phyloP scores from a whole-genome alignment of 228 moss, liverwort and hornwort genomes.

The Sphagnum magellanicum region DNA sequence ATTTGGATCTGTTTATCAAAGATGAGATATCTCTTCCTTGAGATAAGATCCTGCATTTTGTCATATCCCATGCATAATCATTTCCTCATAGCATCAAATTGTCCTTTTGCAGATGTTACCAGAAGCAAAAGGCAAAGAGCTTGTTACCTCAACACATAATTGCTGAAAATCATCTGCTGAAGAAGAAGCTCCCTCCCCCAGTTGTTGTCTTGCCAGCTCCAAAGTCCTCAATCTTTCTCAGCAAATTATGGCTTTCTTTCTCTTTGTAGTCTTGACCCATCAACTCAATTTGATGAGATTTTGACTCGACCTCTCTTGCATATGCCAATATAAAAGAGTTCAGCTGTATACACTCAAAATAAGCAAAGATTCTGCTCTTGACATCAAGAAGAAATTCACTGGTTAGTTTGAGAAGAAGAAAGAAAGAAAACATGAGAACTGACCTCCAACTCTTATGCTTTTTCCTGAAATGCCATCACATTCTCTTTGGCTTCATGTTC shows the following conservation, averaged over 20 bases:
- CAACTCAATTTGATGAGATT: constrained; percentile 27
- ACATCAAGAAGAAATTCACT: not conserved
- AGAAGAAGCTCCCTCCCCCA: too few relatives aligned
- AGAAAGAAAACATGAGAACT: not conserved
- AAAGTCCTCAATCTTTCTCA: too few relatives aligned
- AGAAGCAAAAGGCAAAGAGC: too few relatives aligned
- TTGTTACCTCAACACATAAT: constrained; percentile 15
- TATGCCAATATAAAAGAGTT: constrained; percentile 19
- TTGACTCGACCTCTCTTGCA: constrained; percentile 28
- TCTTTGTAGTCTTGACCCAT: too few relatives aligned
- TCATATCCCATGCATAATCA: not conserved
- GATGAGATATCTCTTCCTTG: constrained; percentile 1
- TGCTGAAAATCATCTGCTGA: too few relatives aligned
- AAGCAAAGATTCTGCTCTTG: not conserved
- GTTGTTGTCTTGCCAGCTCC: too few relatives aligned
- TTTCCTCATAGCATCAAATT: too few relatives aligned
- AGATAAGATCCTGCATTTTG: not conserved
- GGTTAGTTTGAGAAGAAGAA: not conserved
- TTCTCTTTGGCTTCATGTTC: constrained; percentile 47
- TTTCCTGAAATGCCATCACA: constrained; percentile 33
- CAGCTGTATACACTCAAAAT: not conserved
- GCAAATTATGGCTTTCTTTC: too few relatives aligned
- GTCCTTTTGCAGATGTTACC: not conserved
- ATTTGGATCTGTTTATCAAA: not conserved
- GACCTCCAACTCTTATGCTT: constrained; percentile 4